These are phyloP conservation scores for Nicotiana knightiana DNA, from an alignment of 257 asterid genomes.

Conservation along the genomic window DNA sequence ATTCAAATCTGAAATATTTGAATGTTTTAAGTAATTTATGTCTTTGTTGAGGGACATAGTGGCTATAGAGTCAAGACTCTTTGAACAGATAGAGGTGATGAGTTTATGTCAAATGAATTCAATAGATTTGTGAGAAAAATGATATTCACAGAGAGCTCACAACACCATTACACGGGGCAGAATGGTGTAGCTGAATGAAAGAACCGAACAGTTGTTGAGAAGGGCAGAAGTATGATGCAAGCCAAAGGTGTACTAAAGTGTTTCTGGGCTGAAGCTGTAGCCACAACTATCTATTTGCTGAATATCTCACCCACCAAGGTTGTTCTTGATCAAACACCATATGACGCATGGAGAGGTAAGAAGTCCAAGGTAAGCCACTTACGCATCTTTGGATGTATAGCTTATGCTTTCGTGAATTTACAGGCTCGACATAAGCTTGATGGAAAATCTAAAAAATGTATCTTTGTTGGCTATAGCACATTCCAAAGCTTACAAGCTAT, in stretches of 20 bases:
- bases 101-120: no score
- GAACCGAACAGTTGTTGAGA: no score
- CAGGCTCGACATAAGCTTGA: not conserved
- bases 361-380: not conserved
- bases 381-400: not conserved
- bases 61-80: no score
- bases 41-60: no score
- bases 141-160: no score
- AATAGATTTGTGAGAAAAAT: no score
- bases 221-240: no score
- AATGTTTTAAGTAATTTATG: no score
- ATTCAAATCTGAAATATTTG: no score
- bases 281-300: not conserved
- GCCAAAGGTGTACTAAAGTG: not conserved
- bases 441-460: not conserved
- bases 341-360: not conserved
- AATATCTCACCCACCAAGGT: not conserved
- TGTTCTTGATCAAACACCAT: not conserved
- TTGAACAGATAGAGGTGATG: no score
- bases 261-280: not conserved
- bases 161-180: no score
- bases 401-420: not conserved
- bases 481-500: conserved; percentile 6
- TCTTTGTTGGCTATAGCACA: not conserved
- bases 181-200: no score